Evolutionary conservation across 306 rosid genomes (phyloP), one percentile per base, ranked within the genome.

Genomic region (Psophocarpus tetragonolobus): DNA sequence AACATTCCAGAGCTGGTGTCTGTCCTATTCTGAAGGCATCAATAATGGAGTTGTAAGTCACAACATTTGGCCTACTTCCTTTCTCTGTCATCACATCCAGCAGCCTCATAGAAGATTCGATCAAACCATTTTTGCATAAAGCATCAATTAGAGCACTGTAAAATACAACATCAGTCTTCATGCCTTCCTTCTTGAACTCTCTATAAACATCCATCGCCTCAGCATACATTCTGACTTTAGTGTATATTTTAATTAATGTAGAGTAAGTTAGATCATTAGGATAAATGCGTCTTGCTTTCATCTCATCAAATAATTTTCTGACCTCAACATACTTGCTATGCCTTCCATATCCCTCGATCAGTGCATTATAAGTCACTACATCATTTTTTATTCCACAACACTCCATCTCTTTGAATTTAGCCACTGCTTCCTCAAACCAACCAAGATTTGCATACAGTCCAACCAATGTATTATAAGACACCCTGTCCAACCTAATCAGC

Each of bases 61-160:
- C 86, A 67, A 95, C 97, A 79, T 95, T 95, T 21, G 99, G 99
- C 67, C 76, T 84, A 51, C 91, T 87, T 36, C 96, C 96, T 76
- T 91, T 90, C 83, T 82, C 79, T n/a, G 87, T 92, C 99, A 95
- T 95, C 82, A 84, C 92, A 76, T 91, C 95, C 54, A 92, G 97
- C 91, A 95, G 85, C n/a, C 84, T 73, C 74, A 89, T 70, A 51
- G 99, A 96, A 65, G 92, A 85, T 44, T 85, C 79, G 18, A 79
- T 74, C 8, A 85, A 35, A 58, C 97, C 97, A 69, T 91, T 92
- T 72, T 95, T 95, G 88, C 97, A 91, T 32, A 95, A 80, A 36
- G 93, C 81, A 76, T 95, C 92, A 21, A 89, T 90, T 9, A 92
- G 91, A 60, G 92, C 89, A 84, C 96, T 91, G 30, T 92, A 95